Base-by-base conservation (phyloP, 352 stramenopile genomes). In the Phytophthora citricola region DNA sequence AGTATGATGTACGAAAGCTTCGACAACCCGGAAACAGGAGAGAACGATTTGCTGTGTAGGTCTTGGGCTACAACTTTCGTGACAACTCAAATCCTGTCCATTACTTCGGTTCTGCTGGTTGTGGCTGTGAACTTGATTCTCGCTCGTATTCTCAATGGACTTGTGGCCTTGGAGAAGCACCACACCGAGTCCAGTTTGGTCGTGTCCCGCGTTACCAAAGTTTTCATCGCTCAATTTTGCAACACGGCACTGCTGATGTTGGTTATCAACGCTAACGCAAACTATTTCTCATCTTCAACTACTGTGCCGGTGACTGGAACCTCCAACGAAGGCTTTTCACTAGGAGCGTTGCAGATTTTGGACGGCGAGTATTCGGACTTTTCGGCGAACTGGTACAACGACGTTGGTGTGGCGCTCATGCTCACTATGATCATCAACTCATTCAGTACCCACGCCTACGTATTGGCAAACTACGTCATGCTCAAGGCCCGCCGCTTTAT, bases 361-460 rank as follows among this genome's bases (percentile, higher is more conserved):
- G 79, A 79, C 39, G 87, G 85, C 51, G 90, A 93, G 46, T 93
- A 95, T 61, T 73, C 74, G 22, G 87, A 95, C 50, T 95, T 95
- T 57, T 82, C 84, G 24, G 76, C 83, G 2, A 66, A 56, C 4
- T 95, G 87, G 87, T 95, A 93, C 72, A 78, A 82, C 36, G 87
- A 95, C 53, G 83, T 93, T 4, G 87, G 87, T 10, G 79, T 93
- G 8, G 71, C 85, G 34, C 80, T 95, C 56, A 91, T 93, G 71
- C 80, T 95, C 46, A 93, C 87, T 29, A 92, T 92, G 82, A 78
- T 95, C 54, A 71, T 93, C 59, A 95, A 95, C 61, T 86, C 80
- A 17, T 79, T 92, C 49, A 90, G 77, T 56, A 84, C 78, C 1
- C 87, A 95, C 55, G 57, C 82, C 4, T 89, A 81, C 60, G 73